These are phyloP conservation scores for Aspergillus bridgeri DNA, from an alignment of 495 filamentous ascomycete species.

Conservation along the genomic window DNA sequence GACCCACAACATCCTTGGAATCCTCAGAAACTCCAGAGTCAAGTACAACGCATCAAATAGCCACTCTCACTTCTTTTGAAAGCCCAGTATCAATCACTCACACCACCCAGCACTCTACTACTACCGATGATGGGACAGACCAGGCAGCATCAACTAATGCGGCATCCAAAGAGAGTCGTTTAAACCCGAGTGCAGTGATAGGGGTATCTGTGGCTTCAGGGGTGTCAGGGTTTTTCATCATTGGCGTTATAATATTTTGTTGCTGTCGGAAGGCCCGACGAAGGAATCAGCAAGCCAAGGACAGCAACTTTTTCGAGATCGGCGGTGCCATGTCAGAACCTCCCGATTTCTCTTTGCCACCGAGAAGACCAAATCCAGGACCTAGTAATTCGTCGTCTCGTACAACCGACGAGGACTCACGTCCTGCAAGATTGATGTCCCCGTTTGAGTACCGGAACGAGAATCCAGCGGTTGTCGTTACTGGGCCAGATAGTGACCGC, in stretches of 20 bases:
- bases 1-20: conserved; percentile 5
- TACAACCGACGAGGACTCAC: conserved; percentile 11
- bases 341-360: conserved; percentile 29
- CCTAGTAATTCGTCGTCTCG: conserved; percentile 11
- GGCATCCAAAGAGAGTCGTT: conserved; percentile 13
- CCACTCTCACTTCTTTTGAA: conserved; percentile 13
- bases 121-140: conserved; percentile 6
- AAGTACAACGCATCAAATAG: conserved; percentile 6
- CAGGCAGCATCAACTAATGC: conserved; percentile 7
- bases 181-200: conserved; percentile 36
- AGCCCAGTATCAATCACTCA: neutral
- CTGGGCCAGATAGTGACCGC: conserved; percentile 10
- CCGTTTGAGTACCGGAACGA: conserved; percentile 11
- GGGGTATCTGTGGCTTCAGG: conserved; percentile 43
- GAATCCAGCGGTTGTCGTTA: conserved; percentile 22
- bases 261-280: conserved; percentile 32
- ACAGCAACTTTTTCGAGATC: conserved; percentile 40
- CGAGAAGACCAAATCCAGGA: conserved; percentile 19
- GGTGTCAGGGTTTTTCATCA: conserved; percentile 36
- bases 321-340: conserved; percentile 44
- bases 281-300: conserved; percentile 17
- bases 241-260: conserved; percentile 36
- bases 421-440: conserved; percentile 21
- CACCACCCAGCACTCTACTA: conserved; percentile 2
- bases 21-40: conserved; percentile 4